Evolutionary conservation across 352 stramenopile species (phyloP).

Genomic region (Blastocystis sp.): DNA sequence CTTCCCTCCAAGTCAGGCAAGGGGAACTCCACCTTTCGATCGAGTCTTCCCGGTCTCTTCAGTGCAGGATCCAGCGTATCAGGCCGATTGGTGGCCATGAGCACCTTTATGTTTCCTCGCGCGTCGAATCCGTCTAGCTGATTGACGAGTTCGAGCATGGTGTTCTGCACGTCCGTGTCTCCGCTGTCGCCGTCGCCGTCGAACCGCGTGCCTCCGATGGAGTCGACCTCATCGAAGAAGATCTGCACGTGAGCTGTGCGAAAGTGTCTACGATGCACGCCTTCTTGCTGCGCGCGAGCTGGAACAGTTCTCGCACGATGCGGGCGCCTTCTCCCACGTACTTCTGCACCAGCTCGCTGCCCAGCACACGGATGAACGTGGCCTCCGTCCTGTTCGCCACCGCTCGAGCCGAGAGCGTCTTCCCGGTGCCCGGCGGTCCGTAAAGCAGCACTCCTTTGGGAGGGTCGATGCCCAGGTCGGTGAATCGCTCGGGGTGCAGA

Average conservation of each 20-base stretch:
- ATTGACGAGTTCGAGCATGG: constrained; percentile 98
- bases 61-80: constrained; percentile 91
- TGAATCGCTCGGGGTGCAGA: constrained; percentile 94
- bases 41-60: constrained; percentile 86
- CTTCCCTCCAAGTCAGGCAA: constrained; percentile 93
- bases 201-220: constrained; percentile 84
- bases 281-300: constrained; percentile 95
- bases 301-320: constrained; percentile 99
- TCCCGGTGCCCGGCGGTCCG: constrained; percentile 89
- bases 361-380: constrained; percentile 98
- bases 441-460: constrained; percentile 97
- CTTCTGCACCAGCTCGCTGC: constrained; percentile 96
- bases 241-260: constrained; percentile 66
- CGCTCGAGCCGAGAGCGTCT: constrained; percentile 88
- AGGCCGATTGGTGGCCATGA: constrained; percentile 94
- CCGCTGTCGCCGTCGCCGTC: constrained; percentile 78
- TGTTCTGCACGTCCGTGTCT: constrained; percentile 97
- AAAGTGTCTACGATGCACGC: constrained; percentile 74
- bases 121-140: constrained; percentile 94
- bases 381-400: constrained; percentile 97
- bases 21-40: constrained; percentile 98
- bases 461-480: constrained; percentile 95
- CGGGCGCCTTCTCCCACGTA: constrained; percentile 96
- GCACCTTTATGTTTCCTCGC: constrained; percentile 95
- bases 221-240: constrained; percentile 99